A percentile compares a stretch with the other conserved stretches of the same genome.
phyloP scores from a whole-genome alignment of 208 protist species.

The Leishmania amazonensis region DNA sequence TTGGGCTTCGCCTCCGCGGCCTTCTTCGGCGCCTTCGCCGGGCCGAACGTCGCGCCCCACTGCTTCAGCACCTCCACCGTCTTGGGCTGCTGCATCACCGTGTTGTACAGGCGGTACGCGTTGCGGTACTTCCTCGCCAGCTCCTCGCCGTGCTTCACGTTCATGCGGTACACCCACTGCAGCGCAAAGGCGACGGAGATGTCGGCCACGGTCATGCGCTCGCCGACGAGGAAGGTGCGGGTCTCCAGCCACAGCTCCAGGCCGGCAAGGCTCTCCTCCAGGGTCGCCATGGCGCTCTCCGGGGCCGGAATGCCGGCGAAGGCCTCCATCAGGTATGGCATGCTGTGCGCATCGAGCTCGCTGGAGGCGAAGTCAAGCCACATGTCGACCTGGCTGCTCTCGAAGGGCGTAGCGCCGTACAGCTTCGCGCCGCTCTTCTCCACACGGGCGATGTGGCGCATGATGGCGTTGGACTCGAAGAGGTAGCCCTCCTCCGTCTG shows the following conservation, averaged over 20 bases:
- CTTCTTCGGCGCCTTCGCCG: slow-evolving; percentile 40
- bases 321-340: slow-evolving; percentile 34
- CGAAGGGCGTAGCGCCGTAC: slow-evolving; percentile 73
- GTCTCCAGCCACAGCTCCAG: slow-evolving; percentile 80
- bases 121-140: slow-evolving; percentile 67
- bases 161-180: slow-evolving; percentile 57
- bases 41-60: slow-evolving; percentile 48
- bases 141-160: slow-evolving; percentile 41
- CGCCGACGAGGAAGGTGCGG: slow-evolving; percentile 85
- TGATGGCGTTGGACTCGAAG: slow-evolving; percentile 89
- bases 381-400: slow-evolving; percentile 82
- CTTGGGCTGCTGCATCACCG: slow-evolving; percentile 78
- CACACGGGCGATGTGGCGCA: slow-evolving; percentile 74
- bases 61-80: slow-evolving; percentile 61
- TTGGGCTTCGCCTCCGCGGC: slow-evolving; percentile 36
- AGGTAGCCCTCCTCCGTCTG: slow-evolving; percentile 83
- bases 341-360: slow-evolving; percentile 53
- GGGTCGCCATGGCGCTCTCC: slow-evolving; percentile 19
- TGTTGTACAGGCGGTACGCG: slow-evolving; percentile 75
- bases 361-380: slow-evolving; percentile 85
- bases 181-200: slow-evolving; percentile 71
- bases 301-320: slow-evolving; percentile 37
- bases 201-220: slow-evolving; percentile 83
- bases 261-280: slow-evolving; percentile 54
- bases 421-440: slow-evolving; percentile 64